Evolutionary conservation across 2,329 filamentous ascomycete genomes (phyloP).

Genomic region (Cordyceps cateniannulata): DNA sequence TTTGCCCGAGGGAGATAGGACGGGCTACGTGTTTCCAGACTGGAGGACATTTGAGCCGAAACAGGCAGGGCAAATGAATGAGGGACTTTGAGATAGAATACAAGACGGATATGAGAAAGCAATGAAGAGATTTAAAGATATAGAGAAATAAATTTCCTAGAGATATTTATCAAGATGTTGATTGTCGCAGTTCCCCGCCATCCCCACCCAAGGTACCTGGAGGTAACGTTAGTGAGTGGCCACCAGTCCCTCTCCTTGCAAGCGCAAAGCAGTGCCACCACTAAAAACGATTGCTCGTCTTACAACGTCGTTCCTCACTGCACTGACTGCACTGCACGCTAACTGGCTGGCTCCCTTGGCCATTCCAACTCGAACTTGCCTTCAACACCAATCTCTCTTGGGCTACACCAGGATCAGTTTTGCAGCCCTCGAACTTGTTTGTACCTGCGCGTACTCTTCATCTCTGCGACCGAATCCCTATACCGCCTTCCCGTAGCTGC

Average conservation of each 20-base stretch:
- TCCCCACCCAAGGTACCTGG: too few species aligned
- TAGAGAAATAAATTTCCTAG: not conserved
- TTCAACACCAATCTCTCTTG: not conserved
- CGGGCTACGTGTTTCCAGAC: slow-evolving; percentile 40
- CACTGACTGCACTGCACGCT: too few species aligned
- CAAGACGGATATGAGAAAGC: not conserved
- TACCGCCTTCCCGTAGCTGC: not conserved
- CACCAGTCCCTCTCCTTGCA: too few species aligned
- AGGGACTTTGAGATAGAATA: too few species aligned
- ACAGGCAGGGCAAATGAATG: not conserved
- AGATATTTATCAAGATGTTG: not conserved
- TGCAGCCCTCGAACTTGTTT: not conserved
- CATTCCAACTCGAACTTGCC: not conserved
- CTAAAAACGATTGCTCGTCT: not conserved
- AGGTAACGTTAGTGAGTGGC: too few species aligned
- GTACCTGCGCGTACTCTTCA: not conserved
- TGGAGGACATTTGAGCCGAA: slow-evolving; percentile 32
- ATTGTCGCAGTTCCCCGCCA: not conserved
- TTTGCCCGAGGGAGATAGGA: slow-evolving; percentile 28
- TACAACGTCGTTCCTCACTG: slow-evolving; percentile 1
- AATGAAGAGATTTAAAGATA: not conserved
- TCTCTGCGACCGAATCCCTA: not conserved
- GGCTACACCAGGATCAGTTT: not conserved
- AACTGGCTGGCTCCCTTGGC: not conserved
- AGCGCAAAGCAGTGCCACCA: not conserved